Base-by-base conservation (phyloP, 2,329 filamentous ascomycete genomes). In the Metarhizium humberi region DNA sequence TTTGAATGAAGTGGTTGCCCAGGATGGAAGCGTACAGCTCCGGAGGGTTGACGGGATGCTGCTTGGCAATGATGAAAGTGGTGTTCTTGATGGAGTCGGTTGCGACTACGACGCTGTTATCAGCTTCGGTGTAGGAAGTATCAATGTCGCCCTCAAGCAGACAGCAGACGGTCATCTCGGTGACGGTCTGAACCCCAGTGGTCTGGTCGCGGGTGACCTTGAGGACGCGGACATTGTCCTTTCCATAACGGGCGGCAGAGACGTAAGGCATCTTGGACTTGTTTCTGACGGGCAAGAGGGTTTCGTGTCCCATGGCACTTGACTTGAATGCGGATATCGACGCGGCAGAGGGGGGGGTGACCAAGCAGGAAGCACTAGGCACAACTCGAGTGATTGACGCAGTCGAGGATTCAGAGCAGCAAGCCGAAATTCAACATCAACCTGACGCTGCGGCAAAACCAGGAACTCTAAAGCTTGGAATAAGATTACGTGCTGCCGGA, bases 51-150 rank as follows among this genome's bases (percentile, higher is more conserved):
- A 99, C 88, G 38, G 92, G 89, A 76, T 95, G 80, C 74, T 95
- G 87, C 77, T 96, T 96, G 67, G 94, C 92, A 68, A 90, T 87
- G 75, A 99, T 91, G 78, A 94, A 96, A 69, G 89, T 86, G 64
- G 88, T 97, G 75, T 99, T 96, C 78, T 99, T 99, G 76, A 97
- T 95, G 30, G 91, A 92, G 74, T 99, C 94, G 58, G 94, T 99
- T 60, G 94, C 91, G 58, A 99, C 92, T 57, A 99, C 84, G 61
- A 95, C 89, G 65, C 86, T 88, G 80, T 99, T 99, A 77, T 99
- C 92, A 64, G 90, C 92, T 67, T 82, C 73, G 59, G 92, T 99
- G 80, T 96, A 99, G 61, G 90, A 95, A 59, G 66, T 82, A 54
- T 94, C 89, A 64, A 99, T 96, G 57, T 91, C 88, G 63, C 94